Evolutionary conservation across 768 basidiomycete species (phyloP).

Genomic region (Epithele typhae): DNA sequence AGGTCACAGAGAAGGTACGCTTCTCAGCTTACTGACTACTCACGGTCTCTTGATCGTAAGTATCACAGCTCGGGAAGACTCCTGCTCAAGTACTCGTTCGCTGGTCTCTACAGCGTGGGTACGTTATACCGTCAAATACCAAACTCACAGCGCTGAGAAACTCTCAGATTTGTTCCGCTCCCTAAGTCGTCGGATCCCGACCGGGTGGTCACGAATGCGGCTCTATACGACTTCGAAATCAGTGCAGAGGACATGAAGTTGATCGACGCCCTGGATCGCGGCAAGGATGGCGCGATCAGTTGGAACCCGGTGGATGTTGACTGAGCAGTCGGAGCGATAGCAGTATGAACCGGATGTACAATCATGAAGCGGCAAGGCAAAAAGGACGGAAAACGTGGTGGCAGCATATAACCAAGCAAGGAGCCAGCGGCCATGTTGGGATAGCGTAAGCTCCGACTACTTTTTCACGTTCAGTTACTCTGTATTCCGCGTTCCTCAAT

Average conservation of each 20-base stretch:
- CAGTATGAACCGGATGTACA: too few species aligned
- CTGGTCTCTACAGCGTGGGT: constrained; percentile 88
- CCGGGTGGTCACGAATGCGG: constrained; percentile 69
- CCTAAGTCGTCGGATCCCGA: constrained; percentile 73
- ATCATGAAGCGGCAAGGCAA: too few species aligned
- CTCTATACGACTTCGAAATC: constrained; percentile 76
- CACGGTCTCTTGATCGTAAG: neutral
- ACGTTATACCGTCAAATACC: neutral
- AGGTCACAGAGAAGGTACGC: constrained; percentile 55
- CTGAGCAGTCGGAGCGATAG: too few species aligned
- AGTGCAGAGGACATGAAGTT: constrained; percentile 55
- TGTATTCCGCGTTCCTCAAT: too few species aligned
- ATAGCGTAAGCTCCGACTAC: too few species aligned
- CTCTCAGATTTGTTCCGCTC: constrained; percentile 66
- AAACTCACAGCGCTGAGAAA: neutral
- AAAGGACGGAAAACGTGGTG: too few species aligned
- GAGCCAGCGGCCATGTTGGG: too few species aligned
- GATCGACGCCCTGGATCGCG: constrained; percentile 61
- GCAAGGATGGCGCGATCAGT: constrained; percentile 38
- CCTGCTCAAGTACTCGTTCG: constrained; percentile 81
- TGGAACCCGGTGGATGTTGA: constrained; percentile 44
- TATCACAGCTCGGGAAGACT: constrained; percentile 49
- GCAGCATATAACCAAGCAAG: too few species aligned
- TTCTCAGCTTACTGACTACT: too few species aligned
- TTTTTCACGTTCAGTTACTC: too few species aligned